These are phyloP conservation scores for Alternaria longipes DNA, from an alignment of 2,329 filamentous ascomycete genomes.

Conservation along the genomic window DNA sequence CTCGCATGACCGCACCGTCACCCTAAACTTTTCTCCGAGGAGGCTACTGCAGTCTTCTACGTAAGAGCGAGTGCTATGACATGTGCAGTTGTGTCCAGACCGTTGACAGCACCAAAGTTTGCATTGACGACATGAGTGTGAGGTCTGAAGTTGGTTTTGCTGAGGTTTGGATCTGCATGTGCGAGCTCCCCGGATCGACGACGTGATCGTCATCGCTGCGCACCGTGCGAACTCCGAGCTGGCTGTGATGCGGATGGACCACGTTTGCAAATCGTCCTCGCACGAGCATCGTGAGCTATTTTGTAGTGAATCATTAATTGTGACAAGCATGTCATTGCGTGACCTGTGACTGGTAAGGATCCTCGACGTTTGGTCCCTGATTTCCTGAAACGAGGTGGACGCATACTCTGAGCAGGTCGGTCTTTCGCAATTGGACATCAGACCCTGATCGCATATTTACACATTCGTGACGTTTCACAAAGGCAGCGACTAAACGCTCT, in stretches of 20 bases:
- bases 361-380: background rate
- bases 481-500: background rate
- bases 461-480: background rate
- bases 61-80: conserved; percentile 20
- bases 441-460: background rate
- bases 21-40: conserved; percentile 8
- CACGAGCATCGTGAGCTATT: conserved; percentile 4
- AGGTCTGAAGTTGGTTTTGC: background rate
- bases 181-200: conserved; percentile 19
- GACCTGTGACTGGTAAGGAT: background rate
- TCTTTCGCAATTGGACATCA: background rate
- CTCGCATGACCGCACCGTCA: conserved; percentile 16
- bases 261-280: conserved; percentile 11
- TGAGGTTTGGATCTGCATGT: conserved; percentile 1
- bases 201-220: conserved; percentile 27
- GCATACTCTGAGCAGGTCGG: background rate
- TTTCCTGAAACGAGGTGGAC: background rate
- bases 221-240: background rate
- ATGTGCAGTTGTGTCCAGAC: conserved; percentile 12
- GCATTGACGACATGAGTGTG: conserved; percentile 5
- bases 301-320: background rate
- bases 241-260: background rate
- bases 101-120: background rate
- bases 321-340: background rate
- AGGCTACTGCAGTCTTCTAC: conserved; percentile 16